phyloP scores from a whole-genome alignment of 768 basidiomycete genomes.

The Stropharia rugosoannulata region DNA sequence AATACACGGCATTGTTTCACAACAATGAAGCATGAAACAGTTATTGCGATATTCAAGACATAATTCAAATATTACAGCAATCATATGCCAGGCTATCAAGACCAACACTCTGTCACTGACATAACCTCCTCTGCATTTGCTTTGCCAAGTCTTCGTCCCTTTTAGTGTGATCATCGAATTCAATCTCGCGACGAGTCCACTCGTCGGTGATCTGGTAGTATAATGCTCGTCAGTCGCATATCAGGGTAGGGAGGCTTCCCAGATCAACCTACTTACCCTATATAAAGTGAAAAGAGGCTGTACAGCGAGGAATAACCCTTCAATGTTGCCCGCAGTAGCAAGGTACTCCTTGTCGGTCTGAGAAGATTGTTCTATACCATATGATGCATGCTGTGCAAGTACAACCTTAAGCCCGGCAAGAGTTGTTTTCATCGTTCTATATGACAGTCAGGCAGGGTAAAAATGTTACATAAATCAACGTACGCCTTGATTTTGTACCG shows the following conservation, averaged over 20 bases:
- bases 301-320: not conserved
- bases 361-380: not conserved
- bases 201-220: not conserved
- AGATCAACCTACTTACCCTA: too few relatives aligned
- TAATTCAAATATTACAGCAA: too few relatives aligned
- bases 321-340: not conserved
- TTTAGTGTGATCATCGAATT: not conserved
- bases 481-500: not conserved
- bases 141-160: not conserved
- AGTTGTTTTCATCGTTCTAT: not conserved
- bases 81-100: not conserved
- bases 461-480: not conserved
- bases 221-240: not conserved
- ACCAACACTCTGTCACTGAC: not conserved
- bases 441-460: not conserved
- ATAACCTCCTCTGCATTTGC: not conserved
- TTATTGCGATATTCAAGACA: too few relatives aligned
- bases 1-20: not conserved
- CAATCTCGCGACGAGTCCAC: not conserved
- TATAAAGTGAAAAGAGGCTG: not conserved
- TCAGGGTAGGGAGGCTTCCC: not conserved
- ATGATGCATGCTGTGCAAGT: not conserved
- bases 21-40: too few relatives aligned
- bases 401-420: not conserved
- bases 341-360: not conserved